These are phyloP conservation scores for Panaeolus cyanescens DNA, from an alignment of 768 basidiomycete genomes.

Conservation along the genomic window DNA sequence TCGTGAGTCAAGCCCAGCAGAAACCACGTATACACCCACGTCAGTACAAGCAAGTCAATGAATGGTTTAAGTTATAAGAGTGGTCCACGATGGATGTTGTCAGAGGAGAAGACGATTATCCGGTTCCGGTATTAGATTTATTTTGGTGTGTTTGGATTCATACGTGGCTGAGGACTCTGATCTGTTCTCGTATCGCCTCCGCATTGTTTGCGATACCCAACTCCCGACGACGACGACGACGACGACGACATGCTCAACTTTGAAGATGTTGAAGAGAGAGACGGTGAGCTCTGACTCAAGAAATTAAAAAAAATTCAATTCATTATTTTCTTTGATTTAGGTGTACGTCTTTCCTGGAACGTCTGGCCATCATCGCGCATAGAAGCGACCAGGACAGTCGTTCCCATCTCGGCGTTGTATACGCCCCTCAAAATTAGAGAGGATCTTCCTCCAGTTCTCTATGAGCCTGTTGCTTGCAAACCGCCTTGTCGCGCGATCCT, in stretches of 20 bases:
- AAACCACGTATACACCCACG: constrained; percentile 1
- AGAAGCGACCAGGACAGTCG: constrained; percentile 96
- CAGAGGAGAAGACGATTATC: constrained; percentile 16
- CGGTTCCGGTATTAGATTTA: constrained; percentile 15
- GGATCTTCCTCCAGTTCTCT: constrained; percentile 93
- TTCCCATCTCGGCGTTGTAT: constrained; percentile 97
- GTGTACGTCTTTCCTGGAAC: constrained; percentile 97
- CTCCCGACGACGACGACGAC: constrained; percentile 26
- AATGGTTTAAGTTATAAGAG: neutral
- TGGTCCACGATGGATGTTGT: neutral
- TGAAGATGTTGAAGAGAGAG: constrained; percentile 96
- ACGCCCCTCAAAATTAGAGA: constrained; percentile 92
- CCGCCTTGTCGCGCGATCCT: constrained; percentile 96
- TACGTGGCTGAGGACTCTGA: constrained; percentile 33
- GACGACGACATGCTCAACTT: constrained; percentile 69
- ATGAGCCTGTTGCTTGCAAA: constrained; percentile 99
- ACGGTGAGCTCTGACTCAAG: constrained; percentile 58
- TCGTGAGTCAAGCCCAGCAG: neutral
- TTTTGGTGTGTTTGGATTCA: constrained; percentile 28
- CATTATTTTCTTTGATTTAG: constrained; percentile 37
- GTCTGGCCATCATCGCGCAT: constrained; percentile 98
- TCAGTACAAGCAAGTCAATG: neutral
- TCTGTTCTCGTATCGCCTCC: constrained; percentile 20
- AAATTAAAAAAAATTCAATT: neutral
- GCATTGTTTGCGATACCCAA: constrained; percentile 41